Base-by-base conservation (phyloP, 306 rosid genomes). In the Geum urbanum region DNA sequence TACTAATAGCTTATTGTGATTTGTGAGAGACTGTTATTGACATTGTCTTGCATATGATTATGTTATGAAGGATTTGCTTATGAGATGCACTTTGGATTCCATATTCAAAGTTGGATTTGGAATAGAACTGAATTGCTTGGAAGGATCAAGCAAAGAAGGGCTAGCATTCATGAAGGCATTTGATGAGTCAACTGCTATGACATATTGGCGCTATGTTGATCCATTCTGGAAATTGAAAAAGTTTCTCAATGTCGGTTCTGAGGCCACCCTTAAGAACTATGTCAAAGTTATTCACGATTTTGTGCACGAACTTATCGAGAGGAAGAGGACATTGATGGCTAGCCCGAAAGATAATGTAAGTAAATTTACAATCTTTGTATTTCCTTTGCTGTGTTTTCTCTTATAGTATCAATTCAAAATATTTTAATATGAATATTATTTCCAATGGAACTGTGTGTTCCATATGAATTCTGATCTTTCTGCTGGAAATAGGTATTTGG, bases 101-200 rank as follows among this genome's bases (percentile, higher is more conserved):
- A 91, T 89, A 73, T 89, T 89, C 87, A 81, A 89, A 82, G 96
- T 91, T 66, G 97, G 90, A 51, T 91, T 91, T 73, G 97, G 97
- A 63, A 82, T 89, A 27, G 90, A 91, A 54, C 72, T 91, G 84
- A 79, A 87, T 69, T 91, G 91, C 81, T 63, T 89, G 64, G 96
- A 86, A 64, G 85, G 84, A 12, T 79, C 91, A 76, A 87, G 72
- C 59, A 85, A 85, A 78, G 84, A 82, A 35, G 90, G 92, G 50
- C 65, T 0, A 48, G 83, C 72, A 9, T 91, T 91, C 73, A 82
- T 85, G 89, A 84, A 84, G 64, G 92, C 91, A 16, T 91, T 88
- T 57, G 97, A 91, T 72, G 92, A 91, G 12, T 83, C 97, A 13
- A 84, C 79, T 70, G 96, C 87, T 71, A 65, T 82, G 55, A 54